A percentile compares a stretch with the other conserved stretches of the same genome.
These are phyloP conservation scores for Fusarium oxysporum DNA, from an alignment of 2,329 filamentous ascomycete species.

Conservation along the genomic window DNA sequence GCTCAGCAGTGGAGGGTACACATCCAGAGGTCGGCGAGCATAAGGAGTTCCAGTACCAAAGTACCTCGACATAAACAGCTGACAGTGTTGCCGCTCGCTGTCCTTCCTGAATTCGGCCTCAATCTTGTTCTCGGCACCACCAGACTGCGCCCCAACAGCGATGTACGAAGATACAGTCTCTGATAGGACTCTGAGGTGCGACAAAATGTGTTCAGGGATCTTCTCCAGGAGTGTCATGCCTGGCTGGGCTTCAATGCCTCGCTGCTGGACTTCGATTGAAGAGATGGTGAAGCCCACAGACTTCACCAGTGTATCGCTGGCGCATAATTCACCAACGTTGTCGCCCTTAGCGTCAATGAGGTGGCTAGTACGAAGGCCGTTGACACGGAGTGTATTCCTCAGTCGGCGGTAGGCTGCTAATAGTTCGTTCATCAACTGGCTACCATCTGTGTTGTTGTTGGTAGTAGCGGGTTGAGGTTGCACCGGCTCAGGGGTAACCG, in stretches of 20 bases:
- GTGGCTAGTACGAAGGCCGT: conserved; percentile 60
- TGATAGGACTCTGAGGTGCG: conserved; percentile 86
- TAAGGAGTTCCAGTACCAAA: conserved; percentile 56
- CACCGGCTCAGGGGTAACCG: conserved; percentile 42
- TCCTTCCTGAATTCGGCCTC: conserved; percentile 74
- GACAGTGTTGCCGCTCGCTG: conserved; percentile 77
- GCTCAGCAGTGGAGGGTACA: conserved; percentile 69
- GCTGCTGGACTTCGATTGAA: conserved; percentile 89
- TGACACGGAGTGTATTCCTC: conserved; percentile 67
- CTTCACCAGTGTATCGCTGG: conserved; percentile 70
- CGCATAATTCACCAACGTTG: conserved; percentile 59
- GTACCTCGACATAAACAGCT: conserved; percentile 76
- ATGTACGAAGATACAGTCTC: conserved; percentile 91
- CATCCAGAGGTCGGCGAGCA: conserved; percentile 56
- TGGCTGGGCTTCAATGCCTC: conserved; percentile 80
- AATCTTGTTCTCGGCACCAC: conserved; percentile 69
- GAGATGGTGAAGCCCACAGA: conserved; percentile 87
- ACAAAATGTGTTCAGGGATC: conserved; percentile 85
- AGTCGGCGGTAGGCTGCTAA: conserved; percentile 70
- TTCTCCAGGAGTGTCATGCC: conserved; percentile 83
- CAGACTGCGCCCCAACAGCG: conserved; percentile 76
- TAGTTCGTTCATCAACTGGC: conserved; percentile 63
- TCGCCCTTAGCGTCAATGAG: conserved; percentile 46
- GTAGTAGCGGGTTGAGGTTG: conserved; percentile 25
- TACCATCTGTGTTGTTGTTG: conserved; percentile 26